Evolutionary conservation across 73 alveolate genomes (phyloP).

Genomic region (Tetrahymena elliotti): DNA sequence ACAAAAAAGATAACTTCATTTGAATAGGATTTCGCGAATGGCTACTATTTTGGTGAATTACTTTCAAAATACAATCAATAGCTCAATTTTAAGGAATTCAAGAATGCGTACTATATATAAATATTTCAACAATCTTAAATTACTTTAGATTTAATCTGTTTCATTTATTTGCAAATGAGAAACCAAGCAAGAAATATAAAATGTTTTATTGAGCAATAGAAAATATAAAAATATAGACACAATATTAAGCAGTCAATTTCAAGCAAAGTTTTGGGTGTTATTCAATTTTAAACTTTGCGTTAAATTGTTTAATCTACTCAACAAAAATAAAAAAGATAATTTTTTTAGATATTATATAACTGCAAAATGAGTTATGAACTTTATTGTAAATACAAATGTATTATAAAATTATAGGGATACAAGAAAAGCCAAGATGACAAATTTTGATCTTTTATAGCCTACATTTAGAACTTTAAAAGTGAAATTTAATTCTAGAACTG

Average conservation of each 20-base stretch:
- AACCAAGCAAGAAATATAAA: background rate
- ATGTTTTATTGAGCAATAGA: background rate
- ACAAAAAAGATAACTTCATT: constrained; percentile 74
- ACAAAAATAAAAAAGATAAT: no score
- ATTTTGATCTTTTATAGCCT: constrained; percentile 71
- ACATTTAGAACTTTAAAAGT: constrained; percentile 81
- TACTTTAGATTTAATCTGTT: constrained; percentile 10
- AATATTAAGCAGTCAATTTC: background rate
- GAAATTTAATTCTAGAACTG: constrained; percentile 74
- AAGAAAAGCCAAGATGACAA: constrained; percentile 75
- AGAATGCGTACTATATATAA: constrained; percentile 58
- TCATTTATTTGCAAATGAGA: constrained; percentile 18
- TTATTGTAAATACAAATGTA: background rate
- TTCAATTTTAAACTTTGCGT: no score
- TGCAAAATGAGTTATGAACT: background rate
- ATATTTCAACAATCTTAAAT: background rate
- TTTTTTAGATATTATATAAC: background rate
- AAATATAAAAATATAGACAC: background rate
- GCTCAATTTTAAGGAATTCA: constrained; percentile 74
- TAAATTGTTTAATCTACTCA: background rate
- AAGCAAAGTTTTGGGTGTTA: no score
- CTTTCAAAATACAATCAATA: constrained; percentile 86
- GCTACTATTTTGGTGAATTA: constrained; percentile 92
- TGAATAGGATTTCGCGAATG: constrained; percentile 93
- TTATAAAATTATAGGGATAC: constrained; percentile 29